Percentiles rank a stretch among this genome's conserved stretches.
These are phyloP conservation scores for Ophiostoma sp. DNA, from an alignment of 2,329 filamentous ascomycete genomes.

Conservation along the genomic window DNA sequence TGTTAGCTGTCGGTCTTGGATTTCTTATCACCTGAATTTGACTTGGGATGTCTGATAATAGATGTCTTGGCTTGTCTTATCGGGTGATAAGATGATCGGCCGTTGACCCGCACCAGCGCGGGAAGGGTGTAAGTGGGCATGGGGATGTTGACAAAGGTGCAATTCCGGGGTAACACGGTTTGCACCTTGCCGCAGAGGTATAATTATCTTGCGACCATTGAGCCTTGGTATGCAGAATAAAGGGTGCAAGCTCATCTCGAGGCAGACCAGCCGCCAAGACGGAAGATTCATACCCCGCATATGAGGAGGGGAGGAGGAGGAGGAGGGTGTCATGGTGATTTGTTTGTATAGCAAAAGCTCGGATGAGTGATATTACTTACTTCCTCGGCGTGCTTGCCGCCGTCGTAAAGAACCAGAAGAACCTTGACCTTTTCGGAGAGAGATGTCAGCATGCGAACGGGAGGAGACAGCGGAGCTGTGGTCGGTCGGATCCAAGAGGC, in stretches of 20 bases:
- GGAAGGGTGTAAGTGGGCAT: conserved; percentile 8
- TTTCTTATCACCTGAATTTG: not conserved
- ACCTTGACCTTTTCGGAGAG: conserved; percentile 75
- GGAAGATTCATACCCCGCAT: not conserved
- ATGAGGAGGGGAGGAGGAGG: not conserved
- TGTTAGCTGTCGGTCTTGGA: not conserved
- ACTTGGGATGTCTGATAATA: not conserved
- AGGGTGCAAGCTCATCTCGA: not conserved
- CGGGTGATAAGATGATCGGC: conserved; percentile 6
- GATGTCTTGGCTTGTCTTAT: conserved; percentile 5
- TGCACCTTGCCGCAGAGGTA: not conserved
- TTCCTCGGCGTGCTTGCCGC: conserved; percentile 79
- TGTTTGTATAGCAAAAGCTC: not conserved
- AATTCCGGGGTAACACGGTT: not conserved
- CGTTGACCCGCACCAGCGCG: not conserved
- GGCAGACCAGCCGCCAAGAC: conserved; percentile 1
- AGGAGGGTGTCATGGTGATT: not conserved
- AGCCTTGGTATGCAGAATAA: not conserved
- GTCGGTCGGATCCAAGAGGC: conserved; percentile 14
- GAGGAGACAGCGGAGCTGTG: conserved; percentile 4
- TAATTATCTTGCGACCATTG: not conserved
- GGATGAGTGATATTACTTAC: conserved; percentile 44
- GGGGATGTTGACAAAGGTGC: not conserved
- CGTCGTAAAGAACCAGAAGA: conserved; percentile 90
- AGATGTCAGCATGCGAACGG: conserved; percentile 51